These are phyloP conservation scores for Blastomyces percursus DNA, from an alignment of 2,329 filamentous ascomycete species.

Conservation along the genomic window DNA sequence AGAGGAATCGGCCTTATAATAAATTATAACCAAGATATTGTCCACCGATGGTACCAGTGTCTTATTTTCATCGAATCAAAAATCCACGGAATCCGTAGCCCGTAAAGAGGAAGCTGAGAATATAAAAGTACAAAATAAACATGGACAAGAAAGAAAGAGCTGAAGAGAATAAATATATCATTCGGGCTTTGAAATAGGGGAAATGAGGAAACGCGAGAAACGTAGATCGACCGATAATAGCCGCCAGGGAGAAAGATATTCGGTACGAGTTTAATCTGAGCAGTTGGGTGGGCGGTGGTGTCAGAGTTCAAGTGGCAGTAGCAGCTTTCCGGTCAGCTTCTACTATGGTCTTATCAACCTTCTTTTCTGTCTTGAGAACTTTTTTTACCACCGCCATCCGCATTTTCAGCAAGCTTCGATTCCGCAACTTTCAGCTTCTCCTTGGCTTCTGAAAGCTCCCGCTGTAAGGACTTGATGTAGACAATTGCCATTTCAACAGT, in stretches of 20 bases:
- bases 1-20: neutral
- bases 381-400: neutral
- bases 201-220: neutral
- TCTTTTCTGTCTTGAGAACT: neutral
- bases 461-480: conserved; percentile 78
- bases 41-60: neutral
- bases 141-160: neutral
- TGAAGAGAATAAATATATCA: neutral
- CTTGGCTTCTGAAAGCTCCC: conserved; percentile 57
- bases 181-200: neutral
- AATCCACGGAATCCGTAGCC: neutral
- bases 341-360: neutral
- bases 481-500: conserved; percentile 96
- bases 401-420: conserved; percentile 33
- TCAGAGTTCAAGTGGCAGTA: neutral
- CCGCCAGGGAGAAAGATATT: neutral
- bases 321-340: neutral
- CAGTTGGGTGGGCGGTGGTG: no score
- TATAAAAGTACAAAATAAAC: neutral
- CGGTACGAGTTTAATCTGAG: neutral
- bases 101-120: neutral
- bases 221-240: neutral
- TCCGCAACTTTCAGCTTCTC: conserved; percentile 54
- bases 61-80: neutral
- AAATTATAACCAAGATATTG: neutral